A percentile compares a stretch with the other conserved stretches of the same genome.
Conservation (phyloP, 2,329 filamentous ascomycete genomes). For the Fusarium tuaranense region DNA sequence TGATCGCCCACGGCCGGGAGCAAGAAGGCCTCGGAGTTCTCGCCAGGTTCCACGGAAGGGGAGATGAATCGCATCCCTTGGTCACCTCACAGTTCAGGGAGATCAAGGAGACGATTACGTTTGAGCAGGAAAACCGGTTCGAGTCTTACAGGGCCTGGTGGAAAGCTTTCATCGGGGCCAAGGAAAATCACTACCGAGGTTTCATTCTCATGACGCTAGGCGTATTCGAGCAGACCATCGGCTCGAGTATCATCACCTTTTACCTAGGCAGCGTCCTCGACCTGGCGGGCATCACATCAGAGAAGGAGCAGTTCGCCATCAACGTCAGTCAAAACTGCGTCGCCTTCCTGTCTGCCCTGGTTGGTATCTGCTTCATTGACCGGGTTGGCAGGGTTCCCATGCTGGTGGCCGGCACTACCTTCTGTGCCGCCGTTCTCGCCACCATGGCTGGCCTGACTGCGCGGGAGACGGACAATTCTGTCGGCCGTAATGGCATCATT, state of each 20-base stretch:
- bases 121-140: constrained; percentile 35
- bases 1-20: constrained; percentile 51
- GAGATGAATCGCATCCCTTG: constrained; percentile 52
- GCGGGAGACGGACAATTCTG: constrained; percentile 3
- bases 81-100: constrained; percentile 55
- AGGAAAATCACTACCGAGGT: constrained; percentile 17
- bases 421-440: constrained; percentile 22
- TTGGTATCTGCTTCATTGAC: constrained; percentile 18
- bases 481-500: constrained; percentile 18
- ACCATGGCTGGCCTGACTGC: constrained; percentile 22
- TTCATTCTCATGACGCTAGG: constrained; percentile 23
- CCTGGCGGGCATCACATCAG: constrained; percentile 20
- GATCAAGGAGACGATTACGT: constrained; percentile 45
- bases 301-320: constrained; percentile 27
- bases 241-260: constrained; percentile 28
- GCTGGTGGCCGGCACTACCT: constrained; percentile 13
- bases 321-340: constrained; percentile 22
- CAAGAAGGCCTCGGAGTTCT: constrained; percentile 53
- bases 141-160: constrained; percentile 25
- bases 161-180: constrained; percentile 11
- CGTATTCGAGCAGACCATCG: constrained; percentile 25
- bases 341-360: constrained; percentile 11
- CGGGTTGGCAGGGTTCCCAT: constrained; percentile 17
- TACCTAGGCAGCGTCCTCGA: constrained; percentile 25
- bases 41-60: constrained; percentile 52